phyloP scores from a whole-genome alignment of 1,139 yeast species.

The Blastobotrys apis region DNA sequence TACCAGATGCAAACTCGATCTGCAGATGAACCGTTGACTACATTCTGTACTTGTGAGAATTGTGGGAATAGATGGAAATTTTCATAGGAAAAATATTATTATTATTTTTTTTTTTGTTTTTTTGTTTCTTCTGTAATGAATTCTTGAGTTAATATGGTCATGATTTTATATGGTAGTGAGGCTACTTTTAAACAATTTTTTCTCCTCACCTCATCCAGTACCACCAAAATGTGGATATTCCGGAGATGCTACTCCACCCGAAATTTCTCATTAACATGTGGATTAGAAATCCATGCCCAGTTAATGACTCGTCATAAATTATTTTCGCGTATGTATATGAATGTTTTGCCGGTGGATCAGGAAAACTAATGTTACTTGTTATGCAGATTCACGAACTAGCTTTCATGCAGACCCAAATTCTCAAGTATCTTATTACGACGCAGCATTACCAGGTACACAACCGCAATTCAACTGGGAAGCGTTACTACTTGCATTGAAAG shows the following conservation, averaged over 20 bases:
- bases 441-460: constrained; percentile 89
- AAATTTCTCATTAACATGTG: constrained; percentile 55
- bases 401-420: constrained; percentile 61
- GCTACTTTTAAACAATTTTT: not conserved
- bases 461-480: constrained; percentile 80
- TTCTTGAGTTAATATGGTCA: not conserved
- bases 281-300: constrained; percentile 92
- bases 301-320: constrained; percentile 67
- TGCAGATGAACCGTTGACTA: constrained; percentile 97
- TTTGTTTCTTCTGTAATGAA: not conserved
- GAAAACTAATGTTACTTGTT: not conserved
- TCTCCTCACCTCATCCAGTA: not conserved
- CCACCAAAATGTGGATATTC: not conserved
- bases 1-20: constrained; percentile 97
- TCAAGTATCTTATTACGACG: constrained; percentile 72
- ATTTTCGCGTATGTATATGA: constrained; percentile 49
- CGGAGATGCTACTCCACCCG: constrained; percentile 6
- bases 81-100: constrained; percentile 21
- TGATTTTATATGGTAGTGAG: not conserved
- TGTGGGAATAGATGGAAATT: constrained; percentile 99
- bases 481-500: constrained; percentile 60
- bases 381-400: constrained; percentile 33
- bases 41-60: constrained; percentile 94
- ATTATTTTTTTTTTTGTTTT: not conserved
- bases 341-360: too few relatives aligned